Evolutionary conservation across 176 grass and related monocot species (phyloP).

Genomic region (Rhynchospora breviuscula): DNA sequence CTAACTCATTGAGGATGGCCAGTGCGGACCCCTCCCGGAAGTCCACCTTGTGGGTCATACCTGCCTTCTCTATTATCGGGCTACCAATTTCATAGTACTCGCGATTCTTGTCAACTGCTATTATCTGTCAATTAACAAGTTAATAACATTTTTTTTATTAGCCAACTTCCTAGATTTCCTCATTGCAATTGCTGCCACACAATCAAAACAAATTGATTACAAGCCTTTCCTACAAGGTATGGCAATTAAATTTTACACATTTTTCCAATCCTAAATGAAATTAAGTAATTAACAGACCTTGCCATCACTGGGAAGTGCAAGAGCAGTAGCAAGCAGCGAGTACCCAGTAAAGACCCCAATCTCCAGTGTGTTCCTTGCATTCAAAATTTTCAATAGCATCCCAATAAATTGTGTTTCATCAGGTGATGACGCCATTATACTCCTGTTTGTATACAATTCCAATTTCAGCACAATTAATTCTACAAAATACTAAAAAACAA

Average conservation of each 20-base stretch:
- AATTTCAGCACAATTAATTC: background rate
- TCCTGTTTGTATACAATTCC: slow-evolving; percentile 19
- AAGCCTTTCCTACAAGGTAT: background rate
- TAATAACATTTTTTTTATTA: background rate
- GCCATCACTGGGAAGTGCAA: slow-evolving; percentile 64
- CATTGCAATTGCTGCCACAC: background rate
- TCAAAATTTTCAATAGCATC: slow-evolving; percentile 60
- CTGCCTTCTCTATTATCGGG: slow-evolving; percentile 44
- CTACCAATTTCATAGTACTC: slow-evolving; percentile 45
- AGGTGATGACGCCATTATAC: slow-evolving; percentile 37
- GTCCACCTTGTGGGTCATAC: slow-evolving; percentile 56
- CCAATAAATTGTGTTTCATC: slow-evolving; percentile 46
- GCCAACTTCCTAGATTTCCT: background rate
- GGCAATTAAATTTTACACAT: background rate
- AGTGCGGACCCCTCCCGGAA: slow-evolving; percentile 46
- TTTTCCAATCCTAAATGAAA: background rate
- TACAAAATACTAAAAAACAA: background rate
- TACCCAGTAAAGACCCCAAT: slow-evolving; percentile 76
- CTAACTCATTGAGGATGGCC: slow-evolving; percentile 28
- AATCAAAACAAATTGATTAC: background rate
- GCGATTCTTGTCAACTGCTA: slow-evolving; percentile 40
- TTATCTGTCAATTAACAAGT: slow-evolving; percentile 23
- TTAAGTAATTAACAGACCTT: slow-evolving; percentile 1
- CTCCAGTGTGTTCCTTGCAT: slow-evolving; percentile 70
- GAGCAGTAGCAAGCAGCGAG: slow-evolving; percentile 72